phyloP scores from a whole-genome alignment of 495 filamentous ascomycete species.

The Friedmanniomyces endolithicus region DNA sequence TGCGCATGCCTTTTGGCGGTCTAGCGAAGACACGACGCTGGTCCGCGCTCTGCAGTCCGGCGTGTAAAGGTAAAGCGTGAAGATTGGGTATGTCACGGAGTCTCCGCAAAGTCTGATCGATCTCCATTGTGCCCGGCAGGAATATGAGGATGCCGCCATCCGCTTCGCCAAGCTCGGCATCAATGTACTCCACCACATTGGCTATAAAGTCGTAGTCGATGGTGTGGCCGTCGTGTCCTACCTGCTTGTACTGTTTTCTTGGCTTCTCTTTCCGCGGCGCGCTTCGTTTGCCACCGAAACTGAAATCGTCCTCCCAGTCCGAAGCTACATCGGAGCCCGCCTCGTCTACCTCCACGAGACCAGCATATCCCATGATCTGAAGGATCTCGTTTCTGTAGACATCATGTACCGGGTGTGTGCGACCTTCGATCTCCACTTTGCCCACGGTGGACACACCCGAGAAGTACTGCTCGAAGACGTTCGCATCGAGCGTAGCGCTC shows the following conservation, averaged over 20 bases:
- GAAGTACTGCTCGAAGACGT: slow-evolving; percentile 78
- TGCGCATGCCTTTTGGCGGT: slow-evolving; percentile 67
- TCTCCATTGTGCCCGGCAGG: slow-evolving; percentile 77
- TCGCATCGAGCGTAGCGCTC: slow-evolving; percentile 91
- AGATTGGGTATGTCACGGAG: slow-evolving; percentile 57
- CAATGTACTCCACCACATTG: slow-evolving; percentile 64
- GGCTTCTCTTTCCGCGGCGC: slow-evolving; percentile 1
- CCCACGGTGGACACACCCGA: slow-evolving; percentile 50
- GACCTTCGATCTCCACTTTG: slow-evolving; percentile 69
- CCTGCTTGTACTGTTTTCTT: slow-evolving; percentile 1
- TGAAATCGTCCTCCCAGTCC: neutral
- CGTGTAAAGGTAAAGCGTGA: slow-evolving; percentile 79
- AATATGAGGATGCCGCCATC: slow-evolving; percentile 89
- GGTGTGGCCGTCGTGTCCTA: slow-evolving; percentile 45
- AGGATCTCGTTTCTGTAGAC: slow-evolving; percentile 86
- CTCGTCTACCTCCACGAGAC: slow-evolving; percentile 22
- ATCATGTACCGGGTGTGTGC: slow-evolving; percentile 83
- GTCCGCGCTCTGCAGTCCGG: slow-evolving; percentile 74
- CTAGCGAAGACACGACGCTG: slow-evolving; percentile 74
- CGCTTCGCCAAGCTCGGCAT: slow-evolving; percentile 53
- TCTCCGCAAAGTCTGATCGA: slow-evolving; percentile 63
- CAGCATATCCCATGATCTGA: slow-evolving; percentile 57
- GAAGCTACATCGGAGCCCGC: slow-evolving; percentile 9
- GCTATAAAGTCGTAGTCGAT: slow-evolving; percentile 90
- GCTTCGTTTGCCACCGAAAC: slow-evolving; percentile 5